Evolutionary conservation across 345 rosid species (phyloP).

Genomic region (Camelina hispida): DNA sequence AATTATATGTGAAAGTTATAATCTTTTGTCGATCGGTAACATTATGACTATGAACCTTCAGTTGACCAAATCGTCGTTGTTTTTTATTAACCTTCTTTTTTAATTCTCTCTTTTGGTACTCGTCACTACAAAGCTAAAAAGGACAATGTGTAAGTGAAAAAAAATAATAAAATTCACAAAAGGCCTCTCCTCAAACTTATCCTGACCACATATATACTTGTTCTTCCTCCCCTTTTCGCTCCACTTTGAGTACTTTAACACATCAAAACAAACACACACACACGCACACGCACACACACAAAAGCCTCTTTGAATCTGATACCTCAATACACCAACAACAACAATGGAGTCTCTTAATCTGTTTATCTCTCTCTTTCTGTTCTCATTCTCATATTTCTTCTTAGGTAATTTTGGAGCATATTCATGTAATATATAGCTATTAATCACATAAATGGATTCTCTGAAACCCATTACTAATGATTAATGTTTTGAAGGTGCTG

Average conservation of each 20-base stretch:
- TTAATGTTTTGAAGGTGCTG: constrained; percentile 30
- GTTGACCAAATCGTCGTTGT: constrained; percentile 20
- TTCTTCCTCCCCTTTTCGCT: constrained; percentile 38
- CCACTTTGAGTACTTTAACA: constrained; percentile 31
- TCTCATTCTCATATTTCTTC: constrained; percentile 26
- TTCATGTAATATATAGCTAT: not conserved
- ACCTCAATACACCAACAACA: constrained; percentile 9
- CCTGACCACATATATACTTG: constrained; percentile 35
- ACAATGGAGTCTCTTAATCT: constrained; percentile 31
- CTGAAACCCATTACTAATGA: not conserved
- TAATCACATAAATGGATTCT: not conserved
- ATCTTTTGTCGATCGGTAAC: not conserved
- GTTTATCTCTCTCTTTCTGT: constrained; percentile 22
- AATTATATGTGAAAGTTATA: not conserved
- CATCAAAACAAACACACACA: constrained; percentile 7
- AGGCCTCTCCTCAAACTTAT: constrained; percentile 28
- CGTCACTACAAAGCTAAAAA: constrained; percentile 14
- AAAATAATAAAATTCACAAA: not conserved
- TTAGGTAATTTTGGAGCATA: constrained; percentile 22
- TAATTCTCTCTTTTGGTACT: constrained; percentile 1
- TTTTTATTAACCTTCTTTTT: constrained; percentile 1
- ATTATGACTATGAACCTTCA: not conserved
- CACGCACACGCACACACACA: constrained; percentile 10
- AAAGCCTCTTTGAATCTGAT: constrained; percentile 29
- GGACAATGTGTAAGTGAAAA: not conserved